These are phyloP conservation scores for Dentipellis sp. DNA, from an alignment of 768 basidiomycete genomes.

Conservation along the genomic window DNA sequence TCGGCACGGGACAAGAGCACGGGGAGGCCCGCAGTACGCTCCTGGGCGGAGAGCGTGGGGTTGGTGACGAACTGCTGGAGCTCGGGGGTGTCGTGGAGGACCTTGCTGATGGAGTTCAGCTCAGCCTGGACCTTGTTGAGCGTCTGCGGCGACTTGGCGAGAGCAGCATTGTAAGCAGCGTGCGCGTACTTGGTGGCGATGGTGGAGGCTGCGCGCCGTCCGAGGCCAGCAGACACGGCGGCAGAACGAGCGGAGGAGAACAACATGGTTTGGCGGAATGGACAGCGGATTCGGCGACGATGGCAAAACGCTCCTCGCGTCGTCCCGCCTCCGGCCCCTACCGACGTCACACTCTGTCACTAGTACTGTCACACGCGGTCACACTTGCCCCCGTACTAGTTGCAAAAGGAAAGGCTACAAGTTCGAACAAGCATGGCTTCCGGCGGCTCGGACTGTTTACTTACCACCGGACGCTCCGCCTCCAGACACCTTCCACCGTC, in stretches of 20 bases:
- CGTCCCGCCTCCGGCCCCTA: not conserved
- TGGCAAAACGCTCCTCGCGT: not conserved
- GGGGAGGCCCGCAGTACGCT: conserved; percentile 61
- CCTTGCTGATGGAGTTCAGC: conserved; percentile 57
- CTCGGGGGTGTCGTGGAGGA: conserved; percentile 59
- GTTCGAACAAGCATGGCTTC: too few relatives aligned
- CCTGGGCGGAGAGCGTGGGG: conserved; percentile 81
- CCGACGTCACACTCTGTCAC: not conserved
- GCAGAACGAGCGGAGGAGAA: conserved; percentile 45
- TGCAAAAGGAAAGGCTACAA: too few relatives aligned
- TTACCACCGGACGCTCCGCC: too few relatives aligned
- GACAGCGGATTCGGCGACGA: not conserved
- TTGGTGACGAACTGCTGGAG: conserved; percentile 72
- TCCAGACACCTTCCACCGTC: too few relatives aligned
- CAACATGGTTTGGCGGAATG: conserved; percentile 37
- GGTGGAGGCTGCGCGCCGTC: conserved; percentile 64
- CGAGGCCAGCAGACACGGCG: conserved; percentile 36
- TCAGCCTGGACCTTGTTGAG: conserved; percentile 85
- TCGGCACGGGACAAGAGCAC: conserved; percentile 62
- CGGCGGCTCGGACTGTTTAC: too few relatives aligned
- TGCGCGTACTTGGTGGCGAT: conserved; percentile 82
- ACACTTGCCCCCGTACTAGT: too few relatives aligned
- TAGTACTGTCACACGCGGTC: too few relatives aligned
- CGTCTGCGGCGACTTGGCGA: conserved; percentile 72
- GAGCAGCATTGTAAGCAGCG: conserved; percentile 72